These are phyloP conservation scores for Petunia hybrid DNA, from an alignment of 305 asterid species.

Conservation along the genomic window DNA sequence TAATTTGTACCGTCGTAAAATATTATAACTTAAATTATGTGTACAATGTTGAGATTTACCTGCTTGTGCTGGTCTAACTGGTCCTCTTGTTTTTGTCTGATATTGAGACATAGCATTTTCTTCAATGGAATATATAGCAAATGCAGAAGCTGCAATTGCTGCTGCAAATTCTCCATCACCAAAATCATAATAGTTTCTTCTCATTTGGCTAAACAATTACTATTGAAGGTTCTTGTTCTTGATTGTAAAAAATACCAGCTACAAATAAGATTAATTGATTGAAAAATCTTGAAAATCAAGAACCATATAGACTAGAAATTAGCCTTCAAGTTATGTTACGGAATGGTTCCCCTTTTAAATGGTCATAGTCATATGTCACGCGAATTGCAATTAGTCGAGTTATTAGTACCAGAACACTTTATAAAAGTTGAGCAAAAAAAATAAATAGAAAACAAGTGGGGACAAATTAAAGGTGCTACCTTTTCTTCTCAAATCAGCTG, in stretches of 20 bases:
- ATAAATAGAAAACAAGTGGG: background rate
- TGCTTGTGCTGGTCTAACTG: conserved; percentile 40
- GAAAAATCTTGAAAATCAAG: conserved; percentile 16
- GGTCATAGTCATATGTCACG: too few relatives aligned
- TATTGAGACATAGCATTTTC: conserved; percentile 35
- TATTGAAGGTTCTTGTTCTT: background rate
- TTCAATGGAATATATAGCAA: conserved; percentile 59
- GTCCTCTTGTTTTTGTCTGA: conserved; percentile 31
- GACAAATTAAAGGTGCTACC: background rate
- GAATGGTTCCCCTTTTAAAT: too few relatives aligned
- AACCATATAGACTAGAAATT: background rate
- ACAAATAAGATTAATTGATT: background rate
- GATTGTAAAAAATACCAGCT: background rate
- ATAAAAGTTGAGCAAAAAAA: conserved; percentile 19
- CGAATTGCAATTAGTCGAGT: too few relatives aligned
- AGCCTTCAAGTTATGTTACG: background rate
- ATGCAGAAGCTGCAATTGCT: conserved; percentile 77
- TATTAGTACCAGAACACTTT: background rate
- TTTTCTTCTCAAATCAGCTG: background rate
- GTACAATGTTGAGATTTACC: conserved; percentile 36
- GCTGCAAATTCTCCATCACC: conserved; percentile 54
- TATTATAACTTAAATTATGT: background rate
- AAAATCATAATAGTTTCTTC: conserved; percentile 32
- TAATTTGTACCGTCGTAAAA: too few relatives aligned
- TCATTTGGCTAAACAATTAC: conserved; percentile 31